A percentile compares a stretch with the other conserved stretches of the same genome.
Conservation (phyloP, 176 grass and related monocot genomes). For the Ananas comosus region DNA sequence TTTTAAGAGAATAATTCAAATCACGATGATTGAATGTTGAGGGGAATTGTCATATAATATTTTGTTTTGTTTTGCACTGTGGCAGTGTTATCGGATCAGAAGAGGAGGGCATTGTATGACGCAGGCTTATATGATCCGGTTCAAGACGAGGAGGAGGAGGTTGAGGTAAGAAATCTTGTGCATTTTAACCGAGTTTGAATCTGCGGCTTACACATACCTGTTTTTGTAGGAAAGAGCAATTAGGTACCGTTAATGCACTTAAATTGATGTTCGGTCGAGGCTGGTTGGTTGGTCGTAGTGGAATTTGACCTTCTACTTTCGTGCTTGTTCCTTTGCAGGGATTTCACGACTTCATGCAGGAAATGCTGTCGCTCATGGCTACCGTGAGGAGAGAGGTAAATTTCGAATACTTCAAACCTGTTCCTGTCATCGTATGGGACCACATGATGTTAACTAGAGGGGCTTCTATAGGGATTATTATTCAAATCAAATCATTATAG, state of each 20-base stretch:
- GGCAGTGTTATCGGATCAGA: slow-evolving; percentile 70
- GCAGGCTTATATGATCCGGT: slow-evolving; percentile 51
- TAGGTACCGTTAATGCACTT: no score
- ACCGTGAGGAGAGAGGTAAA: slow-evolving; percentile 54
- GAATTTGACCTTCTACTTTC: background rate
- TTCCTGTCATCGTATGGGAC: no score
- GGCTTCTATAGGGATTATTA: background rate
- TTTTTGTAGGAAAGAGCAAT: no score
- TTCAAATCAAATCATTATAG: background rate
- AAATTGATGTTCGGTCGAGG: no score
- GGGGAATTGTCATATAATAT: background rate
- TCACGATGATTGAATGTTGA: background rate
- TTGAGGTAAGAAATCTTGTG: slow-evolving; percentile 29
- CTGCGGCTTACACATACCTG: background rate
- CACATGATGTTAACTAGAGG: background rate
- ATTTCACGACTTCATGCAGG: slow-evolving; percentile 74
- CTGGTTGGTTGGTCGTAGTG: background rate
- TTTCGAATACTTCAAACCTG: background rate
- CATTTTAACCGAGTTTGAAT: background rate
- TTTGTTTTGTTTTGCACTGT: background rate
- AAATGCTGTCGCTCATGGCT: slow-evolving; percentile 86
- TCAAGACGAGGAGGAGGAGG: slow-evolving; percentile 51
- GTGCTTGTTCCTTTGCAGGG: slow-evolving; percentile 29
- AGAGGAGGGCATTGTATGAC: slow-evolving; percentile 61
- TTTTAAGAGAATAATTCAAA: no score